A percentile compares a stretch with the other conserved stretches of the same genome.
Conservation (phyloP, 352 stramenopile species). For the Globisporangium irregulare region DNA sequence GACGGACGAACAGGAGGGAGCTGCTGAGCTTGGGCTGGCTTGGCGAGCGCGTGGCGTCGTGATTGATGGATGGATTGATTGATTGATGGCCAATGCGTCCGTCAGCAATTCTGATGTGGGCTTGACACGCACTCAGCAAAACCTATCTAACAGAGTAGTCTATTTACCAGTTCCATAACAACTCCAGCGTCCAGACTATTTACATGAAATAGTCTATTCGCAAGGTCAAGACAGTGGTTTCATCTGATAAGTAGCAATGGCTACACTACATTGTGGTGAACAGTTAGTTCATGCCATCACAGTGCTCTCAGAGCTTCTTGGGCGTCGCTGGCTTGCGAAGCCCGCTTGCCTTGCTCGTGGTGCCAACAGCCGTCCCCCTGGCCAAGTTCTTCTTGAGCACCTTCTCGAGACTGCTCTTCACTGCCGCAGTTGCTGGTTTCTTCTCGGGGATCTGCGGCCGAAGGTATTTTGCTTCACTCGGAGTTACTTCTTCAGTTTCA, state of each 20-base stretch:
- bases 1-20: not conserved
- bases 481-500: not conserved
- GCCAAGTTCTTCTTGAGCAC: slow-evolving; percentile 38
- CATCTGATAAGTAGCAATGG: not conserved
- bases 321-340: slow-evolving; percentile 10
- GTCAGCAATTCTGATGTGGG: not conserved
- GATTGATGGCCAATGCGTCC: not conserved
- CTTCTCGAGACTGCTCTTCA: slow-evolving; percentile 41
- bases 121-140: not conserved
- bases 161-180: too few relatives aligned
- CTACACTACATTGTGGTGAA: slow-evolving; percentile 13
- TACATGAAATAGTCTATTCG: too few relatives aligned
- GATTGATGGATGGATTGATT: not conserved
- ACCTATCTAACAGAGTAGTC: not conserved
- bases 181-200: too few relatives aligned
- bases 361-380: not conserved
- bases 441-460: slow-evolving; percentile 18
- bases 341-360: not conserved
- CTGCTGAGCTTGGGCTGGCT: not conserved
- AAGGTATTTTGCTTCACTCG: not conserved
- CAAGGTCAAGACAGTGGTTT: not conserved
- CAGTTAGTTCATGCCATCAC: not conserved
- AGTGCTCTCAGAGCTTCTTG: slow-evolving; percentile 12
- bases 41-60: too few relatives aligned
- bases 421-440: slow-evolving; percentile 11